phyloP scores from a whole-genome alignment of 192 early-diverging fungal genomes.

The Cladochytrium replicatum region DNA sequence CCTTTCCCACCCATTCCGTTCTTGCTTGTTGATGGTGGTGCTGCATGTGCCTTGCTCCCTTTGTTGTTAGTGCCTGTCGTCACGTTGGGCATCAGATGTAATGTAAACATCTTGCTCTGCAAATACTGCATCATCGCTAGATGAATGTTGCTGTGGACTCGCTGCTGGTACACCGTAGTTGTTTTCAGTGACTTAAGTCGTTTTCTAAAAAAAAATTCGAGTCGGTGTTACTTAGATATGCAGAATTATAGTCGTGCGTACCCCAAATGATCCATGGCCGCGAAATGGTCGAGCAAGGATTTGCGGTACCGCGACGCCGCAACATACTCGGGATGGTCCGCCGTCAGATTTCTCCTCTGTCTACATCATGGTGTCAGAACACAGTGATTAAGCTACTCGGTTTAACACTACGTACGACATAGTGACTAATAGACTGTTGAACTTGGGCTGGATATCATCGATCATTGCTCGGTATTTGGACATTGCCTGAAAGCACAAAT shows the following conservation, averaged over 20 bases:
- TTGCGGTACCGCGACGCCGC: conserved; percentile 29
- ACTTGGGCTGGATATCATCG: conserved; percentile 32
- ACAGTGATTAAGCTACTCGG: background rate
- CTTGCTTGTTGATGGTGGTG: background rate
- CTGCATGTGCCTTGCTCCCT: no score
- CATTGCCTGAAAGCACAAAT: conserved; percentile 13
- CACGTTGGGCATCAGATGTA: conserved; percentile 40
- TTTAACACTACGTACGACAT: conserved; percentile 16
- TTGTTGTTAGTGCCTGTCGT: no score
- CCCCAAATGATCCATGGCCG: conserved; percentile 37
- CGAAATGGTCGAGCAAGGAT: conserved; percentile 34
- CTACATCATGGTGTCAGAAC: background rate
- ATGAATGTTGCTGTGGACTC: conserved; percentile 26
- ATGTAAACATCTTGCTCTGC: conserved; percentile 41
- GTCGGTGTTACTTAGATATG: background rate
- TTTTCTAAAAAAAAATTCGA: conserved; percentile 22
- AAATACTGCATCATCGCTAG: conserved; percentile 34
- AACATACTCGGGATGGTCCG: conserved; percentile 32
- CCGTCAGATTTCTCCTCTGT: conserved; percentile 11
- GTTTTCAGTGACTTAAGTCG: conserved; percentile 30
- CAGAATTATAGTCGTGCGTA: conserved; percentile 7
- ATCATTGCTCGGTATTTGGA: conserved; percentile 14
- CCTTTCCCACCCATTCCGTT: no score
- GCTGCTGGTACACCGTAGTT: background rate
- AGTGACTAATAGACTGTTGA: conserved; percentile 28